phyloP scores from a whole-genome alignment of 495 filamentous ascomycete species.

The Lepidopterella palustris region DNA sequence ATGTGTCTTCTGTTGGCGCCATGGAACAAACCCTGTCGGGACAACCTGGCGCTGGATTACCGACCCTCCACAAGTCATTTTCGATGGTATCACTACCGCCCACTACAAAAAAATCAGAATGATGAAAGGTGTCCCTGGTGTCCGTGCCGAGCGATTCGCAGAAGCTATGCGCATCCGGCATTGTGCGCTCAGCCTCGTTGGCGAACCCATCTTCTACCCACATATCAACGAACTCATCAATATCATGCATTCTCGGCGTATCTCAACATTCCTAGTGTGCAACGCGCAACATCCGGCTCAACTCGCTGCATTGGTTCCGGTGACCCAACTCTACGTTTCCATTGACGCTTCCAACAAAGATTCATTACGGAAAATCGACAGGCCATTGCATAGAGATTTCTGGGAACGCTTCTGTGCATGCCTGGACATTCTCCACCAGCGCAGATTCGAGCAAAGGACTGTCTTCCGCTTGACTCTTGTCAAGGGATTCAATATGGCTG shows the following conservation, averaged over 20 bases:
- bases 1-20: slow-evolving; percentile 97
- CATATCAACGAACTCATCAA: slow-evolving; percentile 86
- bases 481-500: slow-evolving; percentile 93
- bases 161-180: slow-evolving; percentile 91
- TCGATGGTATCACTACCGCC: slow-evolving; percentile 78
- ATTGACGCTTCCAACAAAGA: slow-evolving; percentile 94
- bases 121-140: slow-evolving; percentile 87
- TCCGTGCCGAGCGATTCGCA: slow-evolving; percentile 81
- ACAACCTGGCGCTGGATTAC: slow-evolving; percentile 96
- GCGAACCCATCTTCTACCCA: slow-evolving; percentile 96
- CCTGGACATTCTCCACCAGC: slow-evolving; percentile 79
- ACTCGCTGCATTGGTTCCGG: slow-evolving; percentile 67
- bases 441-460: slow-evolving; percentile 74
- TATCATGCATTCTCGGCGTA: slow-evolving; percentile 75
- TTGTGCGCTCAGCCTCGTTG: slow-evolving; percentile 84
- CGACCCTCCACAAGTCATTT: slow-evolving; percentile 81
- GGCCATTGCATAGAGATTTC: slow-evolving; percentile 90
- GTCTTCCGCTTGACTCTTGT: slow-evolving; percentile 94
- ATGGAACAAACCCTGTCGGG: slow-evolving; percentile 93
- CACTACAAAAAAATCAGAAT: slow-evolving; percentile 98
- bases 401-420: slow-evolving; percentile 92
- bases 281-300: slow-evolving; percentile 97
- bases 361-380: slow-evolving; percentile 75
- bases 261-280: slow-evolving; percentile 92
- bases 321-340: slow-evolving; percentile 91